Conservation (phyloP, 371 early-diverging fungal genomes). For the Amoeboaphelidium occidentale region DNA sequence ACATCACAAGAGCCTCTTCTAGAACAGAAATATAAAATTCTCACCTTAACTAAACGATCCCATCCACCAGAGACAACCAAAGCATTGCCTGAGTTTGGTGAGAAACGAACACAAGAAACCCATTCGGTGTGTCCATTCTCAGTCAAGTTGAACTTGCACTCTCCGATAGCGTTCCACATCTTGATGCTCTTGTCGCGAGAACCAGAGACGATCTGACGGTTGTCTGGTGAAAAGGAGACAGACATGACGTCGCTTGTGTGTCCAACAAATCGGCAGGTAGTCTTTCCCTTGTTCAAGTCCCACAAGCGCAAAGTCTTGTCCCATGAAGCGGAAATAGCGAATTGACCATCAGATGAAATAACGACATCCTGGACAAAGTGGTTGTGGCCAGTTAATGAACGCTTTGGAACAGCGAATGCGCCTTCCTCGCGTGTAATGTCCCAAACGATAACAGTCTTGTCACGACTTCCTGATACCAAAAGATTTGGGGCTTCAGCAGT, state of each 20-base stretch:
- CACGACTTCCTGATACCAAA: constrained; percentile 8
- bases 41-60: constrained; percentile 97
- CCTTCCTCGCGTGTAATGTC: constrained; percentile 65
- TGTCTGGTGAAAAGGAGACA: constrained; percentile 95
- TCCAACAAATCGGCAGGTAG: constrained; percentile 85
- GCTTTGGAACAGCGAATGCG: constrained; percentile 73
- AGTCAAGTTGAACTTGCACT: constrained; percentile 88
- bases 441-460: constrained; percentile 93
- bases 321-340: constrained; percentile 91
- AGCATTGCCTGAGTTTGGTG: constrained; percentile 91
- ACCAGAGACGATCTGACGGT: constrained; percentile 93
- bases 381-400: constrained; percentile 82
- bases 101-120: constrained; percentile 96
- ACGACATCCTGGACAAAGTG: constrained; percentile 91
- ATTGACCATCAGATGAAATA: constrained; percentile 91
- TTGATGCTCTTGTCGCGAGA: constrained; percentile 96
- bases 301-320: constrained; percentile 94
- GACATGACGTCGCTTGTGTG: constrained; percentile 92
- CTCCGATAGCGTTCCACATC: constrained; percentile 97
- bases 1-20: background rate
- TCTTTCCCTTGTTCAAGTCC: constrained; percentile 78
- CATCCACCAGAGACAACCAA: constrained; percentile 92
- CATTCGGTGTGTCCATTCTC: constrained; percentile 90
- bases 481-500: background rate
- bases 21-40: background rate